Evolutionary conservation across 1,139 yeast species (phyloP).

Genomic region (Suhomyces anneliseae): DNA sequence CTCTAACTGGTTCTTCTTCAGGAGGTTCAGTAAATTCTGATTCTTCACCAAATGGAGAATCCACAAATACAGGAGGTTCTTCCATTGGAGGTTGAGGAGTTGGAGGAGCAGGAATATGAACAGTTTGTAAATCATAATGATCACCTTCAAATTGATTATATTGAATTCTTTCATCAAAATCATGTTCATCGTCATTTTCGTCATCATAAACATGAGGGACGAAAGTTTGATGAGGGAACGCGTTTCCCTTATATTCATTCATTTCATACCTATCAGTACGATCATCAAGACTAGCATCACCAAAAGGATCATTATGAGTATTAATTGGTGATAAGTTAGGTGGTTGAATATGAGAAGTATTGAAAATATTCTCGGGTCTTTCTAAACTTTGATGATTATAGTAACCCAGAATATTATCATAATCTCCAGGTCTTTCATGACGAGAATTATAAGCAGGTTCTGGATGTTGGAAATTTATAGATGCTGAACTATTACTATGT

Average conservation of each 20-base stretch:
- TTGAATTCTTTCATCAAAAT: constrained; percentile 42
- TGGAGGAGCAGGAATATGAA: constrained; percentile 28
- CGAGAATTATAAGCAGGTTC: constrained; percentile 26
- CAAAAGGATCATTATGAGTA: constrained; percentile 11
- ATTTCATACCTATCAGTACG: constrained; percentile 17
- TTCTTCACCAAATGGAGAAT: constrained; percentile 36
- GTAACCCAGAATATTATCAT: constrained; percentile 22
- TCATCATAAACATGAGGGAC: constrained; percentile 50
- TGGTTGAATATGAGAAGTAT: constrained; percentile 22
- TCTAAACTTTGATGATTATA: constrained; percentile 18
- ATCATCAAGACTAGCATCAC: constrained; percentile 6
- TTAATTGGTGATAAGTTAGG: constrained; percentile 20
- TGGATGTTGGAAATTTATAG: constrained; percentile 38
- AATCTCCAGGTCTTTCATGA: constrained; percentile 12
- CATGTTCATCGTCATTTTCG: constrained; percentile 44
- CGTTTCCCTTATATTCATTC: constrained; percentile 10
- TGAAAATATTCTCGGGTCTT: constrained; percentile 25
- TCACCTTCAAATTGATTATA: constrained; percentile 46
- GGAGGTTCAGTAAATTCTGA: constrained; percentile 29
- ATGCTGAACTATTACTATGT: constrained; percentile 19
- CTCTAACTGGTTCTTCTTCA: constrained; percentile 33
- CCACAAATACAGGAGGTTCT: constrained; percentile 3
- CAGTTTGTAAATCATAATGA: constrained; percentile 42
- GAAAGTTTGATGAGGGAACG: constrained; percentile 39
- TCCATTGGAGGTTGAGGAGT: constrained; percentile 7